phyloP scores from a whole-genome alignment of 2,329 filamentous ascomycete genomes.

The Aspergillus puulaauensis region DNA sequence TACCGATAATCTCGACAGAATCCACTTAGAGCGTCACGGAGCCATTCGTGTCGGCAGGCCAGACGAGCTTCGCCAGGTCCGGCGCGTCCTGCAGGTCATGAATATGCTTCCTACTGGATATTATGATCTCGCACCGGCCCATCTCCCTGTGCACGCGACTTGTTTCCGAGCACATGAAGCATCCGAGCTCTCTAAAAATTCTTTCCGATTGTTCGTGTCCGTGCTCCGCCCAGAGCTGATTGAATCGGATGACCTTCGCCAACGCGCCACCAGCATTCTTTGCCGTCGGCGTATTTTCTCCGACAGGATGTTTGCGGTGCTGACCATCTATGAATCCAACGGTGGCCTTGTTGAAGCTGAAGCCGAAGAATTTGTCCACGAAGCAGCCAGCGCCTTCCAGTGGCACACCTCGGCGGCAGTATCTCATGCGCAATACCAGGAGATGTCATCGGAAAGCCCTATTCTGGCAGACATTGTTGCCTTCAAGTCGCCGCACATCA shows the following conservation, averaged over 20 bases:
- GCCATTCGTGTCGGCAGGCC: slow-evolving; percentile 52
- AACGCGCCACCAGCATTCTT: neutral
- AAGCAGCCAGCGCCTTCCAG: slow-evolving; percentile 49
- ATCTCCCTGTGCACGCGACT: slow-evolving; percentile 54
- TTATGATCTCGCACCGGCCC: slow-evolving; percentile 51
- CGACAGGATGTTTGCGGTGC: slow-evolving; percentile 31
- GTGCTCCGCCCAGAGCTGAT: slow-evolving; percentile 43
- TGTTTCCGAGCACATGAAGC: slow-evolving; percentile 47
- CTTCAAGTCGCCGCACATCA: slow-evolving; percentile 50
- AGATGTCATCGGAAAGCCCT: slow-evolving; percentile 46
- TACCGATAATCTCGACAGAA: slow-evolving; percentile 10
- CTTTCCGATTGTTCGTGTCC: slow-evolving; percentile 48
- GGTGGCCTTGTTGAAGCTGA: neutral
- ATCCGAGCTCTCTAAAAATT: slow-evolving; percentile 40
- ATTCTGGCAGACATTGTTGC: slow-evolving; percentile 51
- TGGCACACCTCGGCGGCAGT: slow-evolving; percentile 48
- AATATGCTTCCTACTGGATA: slow-evolving; percentile 54
- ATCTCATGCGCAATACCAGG: slow-evolving; percentile 43
- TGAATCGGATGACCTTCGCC: too few relatives aligned
- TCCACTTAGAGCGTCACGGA: slow-evolving; percentile 43
- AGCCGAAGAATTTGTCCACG: slow-evolving; percentile 41
- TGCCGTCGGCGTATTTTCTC: slow-evolving; percentile 23
- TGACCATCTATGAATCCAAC: slow-evolving; percentile 12
- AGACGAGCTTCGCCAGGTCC: slow-evolving; percentile 44
- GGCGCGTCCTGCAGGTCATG: slow-evolving; percentile 48